Evolutionary conservation across 768 basidiomycete genomes (phyloP), one percentile per base, ranked within the genome.

Genomic region (Lactarius tabidus): DNA sequence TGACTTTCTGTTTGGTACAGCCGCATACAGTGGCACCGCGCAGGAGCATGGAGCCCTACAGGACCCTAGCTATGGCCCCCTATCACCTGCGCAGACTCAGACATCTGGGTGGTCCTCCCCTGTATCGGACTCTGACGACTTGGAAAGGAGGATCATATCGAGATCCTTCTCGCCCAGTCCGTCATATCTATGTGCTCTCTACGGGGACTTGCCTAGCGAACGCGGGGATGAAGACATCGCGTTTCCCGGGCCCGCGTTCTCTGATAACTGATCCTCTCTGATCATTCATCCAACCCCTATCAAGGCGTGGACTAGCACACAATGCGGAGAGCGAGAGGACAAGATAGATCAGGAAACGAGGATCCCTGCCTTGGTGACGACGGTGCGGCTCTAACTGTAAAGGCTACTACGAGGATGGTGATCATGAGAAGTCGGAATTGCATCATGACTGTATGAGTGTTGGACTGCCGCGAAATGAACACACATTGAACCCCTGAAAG

Each of bases 1-100:
- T 39, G 39, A 60, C 33, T 36, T 35, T 26, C n/a, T 31, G 53
- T 39, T 57, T 31, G n/a, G 56, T 29, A 20, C 41, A 57, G 29
- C 33, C 62, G 1, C n/a, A 6, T 33, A 6, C 31, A 29, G 6
- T 23, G 55, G 35, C 26, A 6, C 31, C 2, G 29, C 36, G 14
- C 36, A 7, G n/a, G n/a, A n/a, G n/a, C n/a, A n/a, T n/a, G n/a
- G n/a, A n/a, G n/a, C n/a, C n/a, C n/a, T n/a, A n/a, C n/a, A n/a
- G 20, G 33, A 15, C 26, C 31, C 59, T 20, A 29, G 58, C 63
- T 43, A 41, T 55, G 29, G 10, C 33, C 38, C 64, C 64, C 59
- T 61, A 41, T 52, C 48, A 9, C n/a, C 38, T 51, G 31, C 36
- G 54, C 29, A 51, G 59, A 29, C 14, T 41, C 36, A 26, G 41